Base-by-base conservation (phyloP, 306 rosid species). In the Luffa aegyptiaca region DNA sequence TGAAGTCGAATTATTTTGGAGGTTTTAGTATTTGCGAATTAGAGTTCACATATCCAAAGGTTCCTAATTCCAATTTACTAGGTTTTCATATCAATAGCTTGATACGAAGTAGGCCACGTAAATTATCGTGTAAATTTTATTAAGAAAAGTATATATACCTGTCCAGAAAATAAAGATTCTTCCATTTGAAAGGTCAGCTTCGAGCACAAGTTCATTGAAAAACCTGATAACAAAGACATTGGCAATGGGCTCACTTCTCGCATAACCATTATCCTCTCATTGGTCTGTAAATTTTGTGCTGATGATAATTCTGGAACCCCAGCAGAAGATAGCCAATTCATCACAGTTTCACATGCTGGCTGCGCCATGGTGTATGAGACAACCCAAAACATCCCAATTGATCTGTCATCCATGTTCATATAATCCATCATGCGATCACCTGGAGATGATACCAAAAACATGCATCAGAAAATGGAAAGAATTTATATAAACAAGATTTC, bases 351-450 rank as follows among this genome's bases (percentile, higher is more conserved):
- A 85, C 92, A 87, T 72, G 99, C 93, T 82, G 97, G 99, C 49
- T 95, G 99, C 12, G 96, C 97, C 99, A 95, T 95, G 82, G 99
- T 95, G 89, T 90, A 93, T 71, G 99, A 91, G 84, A 95, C 97
- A 86, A 95, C 99, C 99, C 99, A 95, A 86, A 95, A 95, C 99
- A 95, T 95, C 85, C 99, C 99, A 78, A 91, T 90, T 76, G 97
- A 95, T 85, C 92, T 90, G 49, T 95, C 99, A 88, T 95, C 99
- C 99, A 95, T 95, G 78, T 86, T 93, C 97, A 95, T 90, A 86
- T 93, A 93, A 85, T 95, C 99, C 97, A 95, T 81, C 87, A 90
- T 90, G 46, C 97, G 95, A 49, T 95, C 99, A 76, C 94, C 97
- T 91, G 91, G 81, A 84, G 75, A 71, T 17, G 53, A 63, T 69